These are phyloP conservation scores for Gamsiella multidivaricata DNA, from an alignment of 192 early-diverging fungal genomes.

Conservation along the genomic window DNA sequence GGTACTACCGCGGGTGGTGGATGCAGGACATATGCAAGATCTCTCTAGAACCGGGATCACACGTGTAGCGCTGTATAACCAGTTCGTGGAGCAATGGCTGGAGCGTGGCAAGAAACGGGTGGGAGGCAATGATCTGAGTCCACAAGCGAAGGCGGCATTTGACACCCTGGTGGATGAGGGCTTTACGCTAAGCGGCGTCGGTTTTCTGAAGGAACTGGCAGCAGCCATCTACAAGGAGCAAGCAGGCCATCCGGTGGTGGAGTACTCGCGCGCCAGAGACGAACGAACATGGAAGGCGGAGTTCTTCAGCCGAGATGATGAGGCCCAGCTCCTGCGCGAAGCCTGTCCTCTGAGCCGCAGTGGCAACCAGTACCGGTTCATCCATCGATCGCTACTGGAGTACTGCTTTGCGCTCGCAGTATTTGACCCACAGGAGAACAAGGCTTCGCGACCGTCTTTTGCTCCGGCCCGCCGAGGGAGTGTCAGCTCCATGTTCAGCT, in stretches of 20 bases:
- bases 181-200: not conserved
- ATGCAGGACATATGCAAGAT: not conserved
- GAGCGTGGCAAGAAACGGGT: not conserved
- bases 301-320: not conserved
- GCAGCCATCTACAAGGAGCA: not conserved
- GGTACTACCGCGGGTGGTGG: not conserved
- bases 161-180: not conserved
- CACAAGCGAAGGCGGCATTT: not conserved
- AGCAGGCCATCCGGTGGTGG: not conserved
- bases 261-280: not conserved
- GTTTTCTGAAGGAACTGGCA: conserved; percentile 5
- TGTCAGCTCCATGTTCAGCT: too few relatives aligned
- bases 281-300: not conserved
- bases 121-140: not conserved
- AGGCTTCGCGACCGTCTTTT: too few relatives aligned
- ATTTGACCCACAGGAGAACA: too few relatives aligned
- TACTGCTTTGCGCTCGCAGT: not conserved
- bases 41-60: not conserved
- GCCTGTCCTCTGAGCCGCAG: not conserved
- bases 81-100: conserved; percentile 6
- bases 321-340: not conserved
- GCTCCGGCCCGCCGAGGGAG: too few relatives aligned
- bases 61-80: not conserved
- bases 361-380: not conserved
- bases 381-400: conserved; percentile 2